phyloP scores from a whole-genome alignment of 805 yeast species.

The Pichia ethanolica region DNA sequence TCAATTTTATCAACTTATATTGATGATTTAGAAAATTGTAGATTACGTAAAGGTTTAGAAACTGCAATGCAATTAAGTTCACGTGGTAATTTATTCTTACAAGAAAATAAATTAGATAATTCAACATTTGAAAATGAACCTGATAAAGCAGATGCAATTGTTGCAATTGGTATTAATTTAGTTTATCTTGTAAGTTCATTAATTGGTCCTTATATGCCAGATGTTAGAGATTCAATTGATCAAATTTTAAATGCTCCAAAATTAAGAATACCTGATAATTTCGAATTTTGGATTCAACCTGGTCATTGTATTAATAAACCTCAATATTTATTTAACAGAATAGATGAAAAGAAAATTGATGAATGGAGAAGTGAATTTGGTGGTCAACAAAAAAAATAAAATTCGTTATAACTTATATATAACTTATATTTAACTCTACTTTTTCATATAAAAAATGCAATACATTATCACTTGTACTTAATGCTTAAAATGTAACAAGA shows the following conservation, averaged over 20 bases:
- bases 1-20: conserved; percentile 53
- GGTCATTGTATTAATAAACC: conserved; percentile 91
- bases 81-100: conserved; percentile 91
- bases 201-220: conserved; percentile 87
- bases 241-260: conserved; percentile 79
- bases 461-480: too few species aligned
- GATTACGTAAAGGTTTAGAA: conserved; percentile 84
- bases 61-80: conserved; percentile 85
- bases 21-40: conserved; percentile 67
- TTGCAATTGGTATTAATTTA: conserved; percentile 84
- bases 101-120: conserved; percentile 93
- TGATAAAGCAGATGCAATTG: conserved; percentile 81
- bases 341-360: conserved; percentile 81
- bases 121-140: conserved; percentile 68
- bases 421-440: too few species aligned
- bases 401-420: too few species aligned
- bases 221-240: conserved; percentile 58
- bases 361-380: conserved; percentile 85
- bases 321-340: conserved; percentile 84
- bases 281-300: conserved; percentile 57
- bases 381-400: conserved; percentile 47
- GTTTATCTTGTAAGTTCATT: conserved; percentile 80
- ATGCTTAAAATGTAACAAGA: too few species aligned
- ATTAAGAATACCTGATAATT: conserved; percentile 67
- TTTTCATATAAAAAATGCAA: too few species aligned